Conservation (phyloP, 164 flowering plant genomes). For the Macadamia integrifolia region DNA sequence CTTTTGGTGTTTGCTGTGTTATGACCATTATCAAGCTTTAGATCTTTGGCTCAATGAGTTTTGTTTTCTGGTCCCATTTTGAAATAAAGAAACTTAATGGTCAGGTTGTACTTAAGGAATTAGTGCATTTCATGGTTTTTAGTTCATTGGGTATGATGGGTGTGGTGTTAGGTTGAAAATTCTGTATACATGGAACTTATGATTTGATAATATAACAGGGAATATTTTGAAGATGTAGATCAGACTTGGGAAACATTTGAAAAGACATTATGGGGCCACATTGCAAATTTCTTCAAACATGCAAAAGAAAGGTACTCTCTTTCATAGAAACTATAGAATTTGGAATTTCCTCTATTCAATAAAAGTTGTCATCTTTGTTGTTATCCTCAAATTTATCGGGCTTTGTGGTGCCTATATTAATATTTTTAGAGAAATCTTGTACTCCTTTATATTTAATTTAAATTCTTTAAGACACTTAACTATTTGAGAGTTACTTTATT, state of each 20-base stretch:
- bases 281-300: conserved; percentile 77
- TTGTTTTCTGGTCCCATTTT: no score
- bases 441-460: neutral
- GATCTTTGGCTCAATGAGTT: no score
- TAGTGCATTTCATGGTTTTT: no score
- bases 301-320: conserved; percentile 76
- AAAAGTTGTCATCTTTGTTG: neutral
- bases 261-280: conserved; percentile 85
- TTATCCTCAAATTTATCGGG: neutral
- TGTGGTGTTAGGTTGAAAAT: neutral
- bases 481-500: neutral
- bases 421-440: neutral
- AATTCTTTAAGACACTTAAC: neutral
- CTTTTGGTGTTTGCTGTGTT: no score
- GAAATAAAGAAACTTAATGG: no score
- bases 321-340: neutral
- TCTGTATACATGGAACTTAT: neutral
- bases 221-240: conserved; percentile 98
- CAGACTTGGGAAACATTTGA: conserved; percentile 98
- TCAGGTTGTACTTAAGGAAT: no score
- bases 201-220: conserved; percentile 38
- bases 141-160: neutral
- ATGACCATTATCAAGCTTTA: no score
- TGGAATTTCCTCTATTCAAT: neutral
- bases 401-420: neutral